Evolutionary conservation across 1,139 yeast species (phyloP), one percentile per base, ranked within the genome.

Genomic region (Saccharomyces hybrid): DNA sequence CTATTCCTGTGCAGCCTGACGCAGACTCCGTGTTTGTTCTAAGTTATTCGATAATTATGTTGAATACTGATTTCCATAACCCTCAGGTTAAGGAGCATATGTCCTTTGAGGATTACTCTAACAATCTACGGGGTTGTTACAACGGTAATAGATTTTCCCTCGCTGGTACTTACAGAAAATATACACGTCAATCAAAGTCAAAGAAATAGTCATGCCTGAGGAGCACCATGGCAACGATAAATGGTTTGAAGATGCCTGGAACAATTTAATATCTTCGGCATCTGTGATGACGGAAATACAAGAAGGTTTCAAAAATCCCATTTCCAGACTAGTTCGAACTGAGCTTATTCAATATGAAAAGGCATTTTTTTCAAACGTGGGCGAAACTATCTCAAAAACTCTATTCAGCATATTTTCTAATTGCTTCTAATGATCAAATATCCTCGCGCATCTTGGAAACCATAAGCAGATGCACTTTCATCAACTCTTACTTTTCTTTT

Each of bases 141-240:
- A 84, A 84, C 61, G 73, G 73, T 21, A 78, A 80, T 47, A 91
- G n/a, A 90, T 70, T 90, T 87, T 71, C 95, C 95, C 95, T 1
- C 81, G 78, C 49, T 86, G 93, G 90, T 89, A 88, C 64, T 75
- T 91, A 60, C 81, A 84, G 53, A 86, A 81, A 61, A 88, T 91
- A 42, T 93, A 86, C 70, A 74, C 77, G 44, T 86, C 95, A 1
- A 90, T 93, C 56, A 80, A 81, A 60, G 88, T 85, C 52, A 80
- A 87, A 52, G 99, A 93, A 70, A 91, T 93, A 59, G 88, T 93
- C 54, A 88, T 93, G 90, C 98, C 98, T 0, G 98, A 91, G 62
- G 99, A 93, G 67, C 97, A 90, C 64, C 89, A 85, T 65, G 84
- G 82, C 24, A 79, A 86, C 2, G 83, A 83, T 52, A 89, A 86